Conservation (phyloP, 2,329 filamentous ascomycete genomes). For the Fusarium sp. region DNA sequence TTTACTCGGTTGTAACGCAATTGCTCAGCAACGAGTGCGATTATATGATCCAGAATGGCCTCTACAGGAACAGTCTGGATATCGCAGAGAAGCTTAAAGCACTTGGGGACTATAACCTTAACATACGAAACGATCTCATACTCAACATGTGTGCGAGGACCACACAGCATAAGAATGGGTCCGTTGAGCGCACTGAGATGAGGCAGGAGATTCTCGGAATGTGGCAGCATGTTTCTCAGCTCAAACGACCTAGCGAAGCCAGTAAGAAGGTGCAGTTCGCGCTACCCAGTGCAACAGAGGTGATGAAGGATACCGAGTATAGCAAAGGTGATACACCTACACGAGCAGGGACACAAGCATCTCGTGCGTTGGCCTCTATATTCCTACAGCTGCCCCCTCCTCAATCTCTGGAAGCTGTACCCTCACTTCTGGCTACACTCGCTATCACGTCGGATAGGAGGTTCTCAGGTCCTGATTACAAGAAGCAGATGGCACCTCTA, state of each 20-base stretch:
- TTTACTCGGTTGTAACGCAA: conserved; percentile 38
- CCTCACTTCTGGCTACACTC: conserved; percentile 49
- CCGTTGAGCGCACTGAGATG: conserved; percentile 26
- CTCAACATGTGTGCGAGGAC: conserved; percentile 48
- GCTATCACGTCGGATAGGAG: conserved; percentile 47
- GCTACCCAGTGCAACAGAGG: conserved; percentile 46
- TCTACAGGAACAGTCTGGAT: conserved; percentile 31
- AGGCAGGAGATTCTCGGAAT: conserved; percentile 48
- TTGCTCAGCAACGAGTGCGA: conserved; percentile 38
- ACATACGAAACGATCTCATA: conserved; percentile 46
- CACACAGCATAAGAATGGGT: conserved; percentile 22
- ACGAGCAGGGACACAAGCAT: not conserved
- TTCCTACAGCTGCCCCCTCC: conserved; percentile 46
- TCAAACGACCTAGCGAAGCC: conserved; percentile 46
- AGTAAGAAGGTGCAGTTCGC: conserved; percentile 41
- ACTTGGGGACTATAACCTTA: conserved; percentile 45
- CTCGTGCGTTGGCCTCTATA: conserved; percentile 45
- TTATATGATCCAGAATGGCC: conserved; percentile 30
- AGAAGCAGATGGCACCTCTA: conserved; percentile 44
- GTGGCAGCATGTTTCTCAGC: conserved; percentile 53
- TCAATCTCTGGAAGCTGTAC: conserved; percentile 43
- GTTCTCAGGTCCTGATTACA: conserved; percentile 12
- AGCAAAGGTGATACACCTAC: not conserved
- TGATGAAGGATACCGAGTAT: conserved; percentile 35
- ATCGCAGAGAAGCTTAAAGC: conserved; percentile 42